phyloP scores from a whole-genome alignment of 768 basidiomycete species.

The Agrocybe chaxingu region DNA sequence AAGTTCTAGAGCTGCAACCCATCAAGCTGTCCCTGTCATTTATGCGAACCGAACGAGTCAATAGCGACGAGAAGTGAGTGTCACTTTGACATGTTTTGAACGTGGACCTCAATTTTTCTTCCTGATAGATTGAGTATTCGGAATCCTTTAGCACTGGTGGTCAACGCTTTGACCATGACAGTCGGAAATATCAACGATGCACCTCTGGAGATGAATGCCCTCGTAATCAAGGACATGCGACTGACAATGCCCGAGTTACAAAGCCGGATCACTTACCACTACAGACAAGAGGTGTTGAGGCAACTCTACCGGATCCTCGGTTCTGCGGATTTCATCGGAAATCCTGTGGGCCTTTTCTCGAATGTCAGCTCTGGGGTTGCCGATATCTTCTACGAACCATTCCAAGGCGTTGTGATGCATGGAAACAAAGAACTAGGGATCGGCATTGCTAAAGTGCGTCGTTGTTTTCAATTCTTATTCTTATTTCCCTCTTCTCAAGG shows the following conservation, averaged over 20 bases:
- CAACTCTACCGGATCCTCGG: constrained; percentile 96
- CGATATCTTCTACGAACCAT: constrained; percentile 98
- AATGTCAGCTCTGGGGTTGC: constrained; percentile 97
- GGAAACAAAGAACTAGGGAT: constrained; percentile 93
- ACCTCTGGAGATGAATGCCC: constrained; percentile 88
- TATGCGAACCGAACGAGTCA: constrained; percentile 93
- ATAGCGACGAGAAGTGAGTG: constrained; percentile 87
- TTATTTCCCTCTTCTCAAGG: not conserved
- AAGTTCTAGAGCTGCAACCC: constrained; percentile 91
- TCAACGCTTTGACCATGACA: constrained; percentile 96
- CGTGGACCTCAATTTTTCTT: constrained; percentile 3
- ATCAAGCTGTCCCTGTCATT: constrained; percentile 91
- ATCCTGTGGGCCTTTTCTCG: constrained; percentile 95
- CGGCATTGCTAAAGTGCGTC: constrained; percentile 83
- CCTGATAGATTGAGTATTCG: constrained; percentile 61
- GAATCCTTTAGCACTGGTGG: constrained; percentile 88
- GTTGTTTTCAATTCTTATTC: not conserved
- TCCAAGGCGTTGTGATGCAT: constrained; percentile 94
- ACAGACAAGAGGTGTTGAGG: constrained; percentile 87
- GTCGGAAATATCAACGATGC: constrained; percentile 97
- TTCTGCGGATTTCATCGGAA: constrained; percentile 96
- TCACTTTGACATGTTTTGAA: constrained; percentile 1
- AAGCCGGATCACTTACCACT: constrained; percentile 84
- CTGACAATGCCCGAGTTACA: constrained; percentile 81
- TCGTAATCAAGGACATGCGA: constrained; percentile 93